Evolutionary conservation across 345 rosid species (phyloP), one percentile per base, ranked within the genome.

Genomic region (Brassica juncea): DNA sequence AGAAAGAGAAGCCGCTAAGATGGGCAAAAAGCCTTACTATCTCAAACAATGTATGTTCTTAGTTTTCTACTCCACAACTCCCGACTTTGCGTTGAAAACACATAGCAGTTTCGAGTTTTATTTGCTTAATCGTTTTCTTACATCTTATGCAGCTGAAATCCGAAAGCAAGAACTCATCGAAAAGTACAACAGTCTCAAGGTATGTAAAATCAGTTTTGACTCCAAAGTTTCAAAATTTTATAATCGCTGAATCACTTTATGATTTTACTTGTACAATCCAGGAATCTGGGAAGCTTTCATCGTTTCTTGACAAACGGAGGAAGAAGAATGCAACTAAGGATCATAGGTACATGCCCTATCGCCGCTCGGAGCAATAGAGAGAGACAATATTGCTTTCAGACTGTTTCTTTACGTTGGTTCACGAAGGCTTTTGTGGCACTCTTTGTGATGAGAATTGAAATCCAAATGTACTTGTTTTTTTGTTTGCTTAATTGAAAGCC

Each of bases 291-390:
- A 90, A 93, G 86, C 93, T 93, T 67, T 86, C 88, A 35, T 85
- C 97, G 42, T 93, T 84, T 72, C 77, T 95, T 4, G 96, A 93
- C 88, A 91, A 95, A 81, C 86, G 74, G 68, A 89, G 99, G 80
- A 87, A 82, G 90, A 95, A 88, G 86, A 91, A 91, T 81, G 97
- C 99, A 69, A 82, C 98, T 0, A 95, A 95, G 84, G 99, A 95
- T 77, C 97, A 88, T 54, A 83, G 92, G 76, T 93, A 64, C 88
- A 83, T 93, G 89, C 98, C 99, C 10, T 91, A 93, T 73, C 92
- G 94, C 44, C 86, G 92, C n/a, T 44, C 2, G 0, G 85, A 82
- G 49, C 84, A 84, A 42, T 60, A 77, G 83, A 80, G 75, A 58
- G 63, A 59, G 54, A 44, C 49, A 42, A 9, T 42, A 42, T 42